phyloP scores from a whole-genome alignment of 331 rosid genomes.

The Erythrophleum ivorense region DNA sequence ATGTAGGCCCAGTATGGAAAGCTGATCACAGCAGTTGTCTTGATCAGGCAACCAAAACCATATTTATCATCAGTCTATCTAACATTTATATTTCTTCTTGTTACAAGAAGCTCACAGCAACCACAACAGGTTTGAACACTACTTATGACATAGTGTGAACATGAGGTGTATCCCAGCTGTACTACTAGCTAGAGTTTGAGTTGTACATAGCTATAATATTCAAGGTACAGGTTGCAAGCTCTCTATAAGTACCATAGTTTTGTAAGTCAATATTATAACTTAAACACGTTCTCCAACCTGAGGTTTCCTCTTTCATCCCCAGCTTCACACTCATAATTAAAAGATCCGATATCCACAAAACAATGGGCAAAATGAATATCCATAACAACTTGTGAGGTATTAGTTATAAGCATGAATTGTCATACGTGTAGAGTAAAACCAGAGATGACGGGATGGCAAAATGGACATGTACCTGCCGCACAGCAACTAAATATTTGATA shows the following conservation, averaged over 20 bases:
- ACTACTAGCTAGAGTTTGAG: background rate
- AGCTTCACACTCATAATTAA: conserved; percentile 4
- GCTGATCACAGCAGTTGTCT: too few species aligned
- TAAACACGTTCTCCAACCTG: background rate
- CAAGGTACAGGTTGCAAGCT: background rate
- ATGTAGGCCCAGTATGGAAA: background rate
- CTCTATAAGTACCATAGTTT: background rate
- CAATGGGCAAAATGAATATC: conserved; percentile 6
- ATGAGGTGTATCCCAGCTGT: background rate
- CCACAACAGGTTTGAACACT: background rate
- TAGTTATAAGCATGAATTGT: background rate
- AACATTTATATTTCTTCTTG: background rate
- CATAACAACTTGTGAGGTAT: conserved; percentile 5
- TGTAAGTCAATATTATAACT: background rate
- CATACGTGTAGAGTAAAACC: background rate
- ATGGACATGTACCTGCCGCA: conserved; percentile 73
- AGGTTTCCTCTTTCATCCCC: background rate
- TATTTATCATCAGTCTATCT: background rate
- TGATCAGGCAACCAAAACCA: background rate
- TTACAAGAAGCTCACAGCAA: background rate
- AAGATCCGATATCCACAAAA: conserved; percentile 23
- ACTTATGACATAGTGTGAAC: too few species aligned
- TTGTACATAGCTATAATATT: background rate
- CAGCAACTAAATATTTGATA: conserved; percentile 93
- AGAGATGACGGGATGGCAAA: conserved; percentile 24